A percentile compares a stretch with the other conserved stretches of the same genome.
Conservation (phyloP, 2,329 filamentous ascomycete genomes). For the Pestalotiopsis sp. region DNA sequence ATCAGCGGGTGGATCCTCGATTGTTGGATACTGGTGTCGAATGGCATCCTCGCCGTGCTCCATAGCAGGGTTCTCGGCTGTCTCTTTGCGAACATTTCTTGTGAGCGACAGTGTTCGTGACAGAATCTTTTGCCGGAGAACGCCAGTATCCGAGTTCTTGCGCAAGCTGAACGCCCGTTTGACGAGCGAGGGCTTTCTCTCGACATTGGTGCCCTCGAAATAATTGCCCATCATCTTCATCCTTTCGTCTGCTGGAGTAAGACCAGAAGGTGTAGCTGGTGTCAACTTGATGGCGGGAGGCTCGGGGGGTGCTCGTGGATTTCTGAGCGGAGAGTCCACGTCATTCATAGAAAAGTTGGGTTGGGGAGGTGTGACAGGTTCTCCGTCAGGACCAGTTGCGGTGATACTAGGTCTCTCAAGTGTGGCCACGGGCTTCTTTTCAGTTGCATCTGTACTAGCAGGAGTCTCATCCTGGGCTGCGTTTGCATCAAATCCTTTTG, state of each 20-base stretch:
- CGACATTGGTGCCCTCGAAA: conserved; percentile 44
- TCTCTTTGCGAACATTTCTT: conserved; percentile 38
- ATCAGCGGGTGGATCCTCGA: conserved; percentile 52
- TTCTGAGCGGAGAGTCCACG: conserved; percentile 64
- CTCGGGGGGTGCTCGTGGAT: conserved; percentile 62
- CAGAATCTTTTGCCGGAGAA: conserved; percentile 47
- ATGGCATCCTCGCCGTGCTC: conserved; percentile 31
- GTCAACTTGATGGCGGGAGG: conserved; percentile 61
- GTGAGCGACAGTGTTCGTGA: conserved; percentile 58
- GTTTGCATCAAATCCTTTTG: conserved; percentile 51
- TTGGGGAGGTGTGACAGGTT: conserved; percentile 56
- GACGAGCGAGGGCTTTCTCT: conserved; percentile 55
- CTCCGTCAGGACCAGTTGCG: conserved; percentile 41
- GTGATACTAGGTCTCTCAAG: conserved; percentile 38
- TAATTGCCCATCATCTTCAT: conserved; percentile 57
- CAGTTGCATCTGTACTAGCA: conserved; percentile 19
- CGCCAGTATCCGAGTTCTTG: conserved; percentile 48
- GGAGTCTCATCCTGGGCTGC: conserved; percentile 30
- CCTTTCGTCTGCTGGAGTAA: conserved; percentile 58
- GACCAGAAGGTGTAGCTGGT: conserved; percentile 63
- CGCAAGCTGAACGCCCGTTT: conserved; percentile 55
- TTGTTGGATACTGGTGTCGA: conserved; percentile 41
- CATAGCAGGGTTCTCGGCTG: conserved; percentile 26
- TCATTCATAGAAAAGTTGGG: conserved; percentile 52
- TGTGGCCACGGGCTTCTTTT: conserved; percentile 23